Evolutionary conservation across 495 filamentous ascomycete genomes (phyloP).

Genomic region (Aspergillus bridgeri): DNA sequence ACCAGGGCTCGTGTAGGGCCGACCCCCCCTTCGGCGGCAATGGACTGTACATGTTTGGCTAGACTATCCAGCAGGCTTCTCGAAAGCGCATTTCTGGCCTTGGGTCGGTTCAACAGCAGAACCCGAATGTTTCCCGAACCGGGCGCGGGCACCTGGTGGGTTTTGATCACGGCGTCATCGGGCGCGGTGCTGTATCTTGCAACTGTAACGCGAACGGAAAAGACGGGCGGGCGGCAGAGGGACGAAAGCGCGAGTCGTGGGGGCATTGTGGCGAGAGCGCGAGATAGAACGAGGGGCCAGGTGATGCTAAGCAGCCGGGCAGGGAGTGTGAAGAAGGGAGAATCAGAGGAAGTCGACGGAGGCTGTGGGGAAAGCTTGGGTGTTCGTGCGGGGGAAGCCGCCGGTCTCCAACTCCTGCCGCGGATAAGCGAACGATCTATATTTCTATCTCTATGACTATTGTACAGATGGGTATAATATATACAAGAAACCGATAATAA

Average conservation of each 20-base stretch:
- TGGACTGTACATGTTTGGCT: constrained; percentile 60
- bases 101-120: constrained; percentile 79
- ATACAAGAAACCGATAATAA: constrained; percentile 25
- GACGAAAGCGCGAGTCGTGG: constrained; percentile 31
- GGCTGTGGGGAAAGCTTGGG: constrained; percentile 20
- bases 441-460: neutral
- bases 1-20: constrained; percentile 73
- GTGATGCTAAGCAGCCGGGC: neutral
- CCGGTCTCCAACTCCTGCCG: constrained; percentile 9
- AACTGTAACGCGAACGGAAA: constrained; percentile 27
- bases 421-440: constrained; percentile 18
- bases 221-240: constrained; percentile 19
- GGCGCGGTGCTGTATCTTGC: constrained; percentile 36
- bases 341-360: constrained; percentile 2
- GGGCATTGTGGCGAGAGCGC: constrained; percentile 26
- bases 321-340: constrained; percentile 2
- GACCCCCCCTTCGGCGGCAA: constrained; percentile 63
- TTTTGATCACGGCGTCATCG: constrained; percentile 58
- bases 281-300: constrained; percentile 3
- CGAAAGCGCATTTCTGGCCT: constrained; percentile 87
- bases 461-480: constrained; percentile 8
- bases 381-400: constrained; percentile 17
- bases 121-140: constrained; percentile 81
- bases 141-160: constrained; percentile 70
- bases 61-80: constrained; percentile 67